Conservation (phyloP, 1,139 yeast genomes). For the Pichia norvegensis region DNA sequence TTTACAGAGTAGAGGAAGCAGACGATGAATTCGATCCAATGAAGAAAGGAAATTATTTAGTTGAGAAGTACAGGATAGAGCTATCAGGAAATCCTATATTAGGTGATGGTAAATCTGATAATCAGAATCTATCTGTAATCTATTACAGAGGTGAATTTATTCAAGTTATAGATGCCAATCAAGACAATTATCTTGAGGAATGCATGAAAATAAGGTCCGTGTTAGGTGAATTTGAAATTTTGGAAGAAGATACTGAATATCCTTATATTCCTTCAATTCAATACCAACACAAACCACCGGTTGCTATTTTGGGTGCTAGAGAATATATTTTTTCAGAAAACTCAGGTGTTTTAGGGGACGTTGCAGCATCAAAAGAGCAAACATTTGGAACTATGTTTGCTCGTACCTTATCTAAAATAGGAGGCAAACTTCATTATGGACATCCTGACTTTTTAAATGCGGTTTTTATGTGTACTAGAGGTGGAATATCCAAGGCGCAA, state of each 20-base stretch:
- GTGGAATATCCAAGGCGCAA: slow-evolving; percentile 87
- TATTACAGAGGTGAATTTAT: slow-evolving; percentile 82
- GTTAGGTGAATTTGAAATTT: slow-evolving; percentile 72
- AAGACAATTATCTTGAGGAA: slow-evolving; percentile 80
- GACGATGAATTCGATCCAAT: slow-evolving; percentile 28
- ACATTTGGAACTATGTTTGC: slow-evolving; percentile 89
- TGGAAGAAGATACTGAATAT: slow-evolving; percentile 26
- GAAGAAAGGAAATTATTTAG: slow-evolving; percentile 32
- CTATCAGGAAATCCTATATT: slow-evolving; percentile 81
- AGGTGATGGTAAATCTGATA: slow-evolving; percentile 88
- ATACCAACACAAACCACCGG: slow-evolving; percentile 39
- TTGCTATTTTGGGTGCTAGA: slow-evolving; percentile 83
- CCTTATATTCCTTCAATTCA: slow-evolving; percentile 43
- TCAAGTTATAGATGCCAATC: slow-evolving; percentile 83
- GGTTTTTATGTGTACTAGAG: slow-evolving; percentile 82
- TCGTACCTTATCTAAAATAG: slow-evolving; percentile 74
- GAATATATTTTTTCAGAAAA: slow-evolving; percentile 85
- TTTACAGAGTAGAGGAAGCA: slow-evolving; percentile 38
- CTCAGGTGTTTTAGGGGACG: slow-evolving; percentile 79
- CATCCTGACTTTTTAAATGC: slow-evolving; percentile 87
- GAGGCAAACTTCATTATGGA: slow-evolving; percentile 85
- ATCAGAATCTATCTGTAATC: slow-evolving; percentile 71
- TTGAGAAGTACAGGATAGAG: slow-evolving; percentile 46
- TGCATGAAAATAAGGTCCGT: slow-evolving; percentile 75
- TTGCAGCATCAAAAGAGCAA: slow-evolving; percentile 91